Conservation (phyloP, 371 early-diverging fungal species). For the Capniomyces stellatus region DNA sequence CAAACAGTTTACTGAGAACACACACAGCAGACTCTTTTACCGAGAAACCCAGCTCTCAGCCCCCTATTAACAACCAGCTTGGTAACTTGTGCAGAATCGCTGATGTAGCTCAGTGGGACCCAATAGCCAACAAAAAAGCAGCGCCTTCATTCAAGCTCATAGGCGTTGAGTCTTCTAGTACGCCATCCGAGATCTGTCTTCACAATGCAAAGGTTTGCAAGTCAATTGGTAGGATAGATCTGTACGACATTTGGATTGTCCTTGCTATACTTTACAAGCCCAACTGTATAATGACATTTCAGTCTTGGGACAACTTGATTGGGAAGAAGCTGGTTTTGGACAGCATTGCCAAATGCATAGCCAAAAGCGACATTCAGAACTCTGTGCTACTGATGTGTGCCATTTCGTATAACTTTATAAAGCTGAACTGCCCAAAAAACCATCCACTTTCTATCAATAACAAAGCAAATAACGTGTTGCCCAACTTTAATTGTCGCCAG, state of each 20-base stretch:
- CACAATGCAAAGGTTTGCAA: not conserved
- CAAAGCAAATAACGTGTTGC: not conserved
- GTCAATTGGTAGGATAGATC: not conserved
- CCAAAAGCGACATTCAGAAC: not conserved
- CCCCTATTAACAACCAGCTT: not conserved
- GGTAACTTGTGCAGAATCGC: not conserved
- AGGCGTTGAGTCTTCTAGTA: not conserved
- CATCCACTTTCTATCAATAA: not conserved
- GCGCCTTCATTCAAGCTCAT: not conserved
- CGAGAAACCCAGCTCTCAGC: no score
- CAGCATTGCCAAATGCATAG: not conserved
- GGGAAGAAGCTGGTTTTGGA: not conserved
- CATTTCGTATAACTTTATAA: not conserved
- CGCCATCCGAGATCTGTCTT: not conserved
- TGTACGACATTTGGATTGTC: not conserved
- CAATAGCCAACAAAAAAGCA: not conserved
- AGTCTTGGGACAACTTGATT: not conserved
- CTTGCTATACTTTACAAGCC: not conserved
- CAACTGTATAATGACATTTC: not conserved
- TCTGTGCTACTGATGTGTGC: not conserved
- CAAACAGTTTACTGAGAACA: no score
- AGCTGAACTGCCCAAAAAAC: not conserved
- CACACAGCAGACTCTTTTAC: no score
- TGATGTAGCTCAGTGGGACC: not conserved
- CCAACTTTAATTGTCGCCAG: not conserved